Evolutionary conservation across 768 basidiomycete species (phyloP), one percentile per base, ranked within the genome.

Genomic region (Hydnum rufescens): DNA sequence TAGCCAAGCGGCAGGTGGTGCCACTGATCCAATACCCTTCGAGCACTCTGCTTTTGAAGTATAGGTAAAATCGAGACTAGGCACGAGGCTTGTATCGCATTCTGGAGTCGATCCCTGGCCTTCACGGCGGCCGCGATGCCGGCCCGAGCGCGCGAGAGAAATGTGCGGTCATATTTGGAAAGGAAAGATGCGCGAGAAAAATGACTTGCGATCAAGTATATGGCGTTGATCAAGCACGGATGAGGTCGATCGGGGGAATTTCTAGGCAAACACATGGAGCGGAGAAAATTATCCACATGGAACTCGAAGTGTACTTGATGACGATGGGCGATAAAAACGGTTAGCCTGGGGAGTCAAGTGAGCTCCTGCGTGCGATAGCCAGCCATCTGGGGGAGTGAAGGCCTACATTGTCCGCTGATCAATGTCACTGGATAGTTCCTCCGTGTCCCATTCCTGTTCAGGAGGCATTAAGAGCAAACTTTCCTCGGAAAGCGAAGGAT

Each of bases 201-300:
- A 26, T 56, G 44, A 34, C 55, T 52, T 39, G 53, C 55, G n/a
- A 56, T 13, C 26, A 56, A 54, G 31, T 55, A 56, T 32, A 56
- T 56, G 6, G 55, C 55, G 23, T 56, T 55, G 28, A 56, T 44
- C 19, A 56, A 29, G n/a, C 48, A 44, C 6, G 54, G 55, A 13
- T 57, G 32, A 23, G 55, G 55, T 18, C 46, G 55, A 25, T 8
- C 53, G 43, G 55, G 30, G 46, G 28, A 36, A 32, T 19, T n/a
- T 53, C 30, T 44, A 44, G 42, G 44, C n/a, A 5, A 44, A 43
- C 31, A 29, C 6, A 50, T 25, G 28, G 49, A 28, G 28, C 16
- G 28, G 28, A 50, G 23, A 25, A 50, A 32, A 13, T 31, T 25
- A 32, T 28, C 23, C 18, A 28, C 32, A 31, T 30, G 16, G 32